phyloP scores from a whole-genome alignment of 192 early-diverging fungal genomes.

The Coemansia biformis region DNA sequence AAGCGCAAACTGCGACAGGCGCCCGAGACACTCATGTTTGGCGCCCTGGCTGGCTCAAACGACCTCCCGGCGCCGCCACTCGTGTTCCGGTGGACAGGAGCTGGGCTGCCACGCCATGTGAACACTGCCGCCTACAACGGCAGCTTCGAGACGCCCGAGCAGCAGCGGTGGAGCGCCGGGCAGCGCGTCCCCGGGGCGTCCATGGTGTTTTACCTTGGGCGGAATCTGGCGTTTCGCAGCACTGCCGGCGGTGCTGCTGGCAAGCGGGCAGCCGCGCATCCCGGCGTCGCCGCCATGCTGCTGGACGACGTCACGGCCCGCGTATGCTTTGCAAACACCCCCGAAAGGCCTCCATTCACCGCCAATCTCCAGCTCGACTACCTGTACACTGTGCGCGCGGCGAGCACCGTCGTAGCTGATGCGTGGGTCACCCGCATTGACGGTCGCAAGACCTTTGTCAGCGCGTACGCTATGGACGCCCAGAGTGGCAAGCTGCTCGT shows the following conservation, averaged over 20 bases:
- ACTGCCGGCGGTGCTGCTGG: neutral
- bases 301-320: slow-evolving; percentile 39
- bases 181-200: slow-evolving; percentile 22
- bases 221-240: slow-evolving; percentile 13
- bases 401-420: slow-evolving; percentile 27
- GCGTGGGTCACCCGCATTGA: slow-evolving; percentile 38
- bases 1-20: slow-evolving; percentile 15
- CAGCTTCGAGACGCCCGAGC: slow-evolving; percentile 9
- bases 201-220: slow-evolving; percentile 29
- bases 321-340: slow-evolving; percentile 19
- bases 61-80: slow-evolving; percentile 19
- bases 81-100: slow-evolving; percentile 22
- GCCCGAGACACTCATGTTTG: slow-evolving; percentile 21
- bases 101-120: slow-evolving; percentile 15
- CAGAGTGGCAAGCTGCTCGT: slow-evolving; percentile 16
- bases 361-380: slow-evolving; percentile 44
- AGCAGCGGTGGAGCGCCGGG: neutral
- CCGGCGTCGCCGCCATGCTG: slow-evolving; percentile 23
- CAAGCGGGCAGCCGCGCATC: too few species aligned
- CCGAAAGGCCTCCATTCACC: slow-evolving; percentile 27
- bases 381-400: slow-evolving; percentile 6
- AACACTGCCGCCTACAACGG: neutral
- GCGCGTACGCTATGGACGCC: slow-evolving; percentile 25
- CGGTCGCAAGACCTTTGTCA: slow-evolving; percentile 32
- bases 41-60: slow-evolving; percentile 9